These are phyloP conservation scores for Picea engelmannii DNA, from an alignment of 83 land plant genomes.

Conservation along the genomic window DNA sequence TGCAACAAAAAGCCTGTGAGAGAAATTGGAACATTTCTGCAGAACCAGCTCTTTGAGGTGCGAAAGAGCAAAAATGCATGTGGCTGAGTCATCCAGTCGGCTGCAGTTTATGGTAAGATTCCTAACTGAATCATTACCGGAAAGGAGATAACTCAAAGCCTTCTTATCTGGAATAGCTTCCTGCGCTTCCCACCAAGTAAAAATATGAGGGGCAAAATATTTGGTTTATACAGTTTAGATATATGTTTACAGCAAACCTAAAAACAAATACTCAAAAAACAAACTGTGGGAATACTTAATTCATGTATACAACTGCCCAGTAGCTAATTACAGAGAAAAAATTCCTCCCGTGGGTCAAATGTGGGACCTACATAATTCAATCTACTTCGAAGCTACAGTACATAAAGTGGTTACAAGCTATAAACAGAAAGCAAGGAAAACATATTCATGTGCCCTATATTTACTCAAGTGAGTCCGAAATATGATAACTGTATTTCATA, in stretches of 20 bases:
- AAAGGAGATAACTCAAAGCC: constrained; percentile 24
- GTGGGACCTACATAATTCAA: too few relatives aligned
- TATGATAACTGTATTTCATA: neutral
- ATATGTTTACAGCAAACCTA: neutral
- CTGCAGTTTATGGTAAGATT: constrained; percentile 53
- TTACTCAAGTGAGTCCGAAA: neutral
- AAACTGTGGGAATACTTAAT: too few relatives aligned
- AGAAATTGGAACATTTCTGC: constrained; percentile 35
- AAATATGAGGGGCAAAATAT: too few relatives aligned
- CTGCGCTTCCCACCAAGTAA: too few relatives aligned
- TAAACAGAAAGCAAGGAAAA: neutral
- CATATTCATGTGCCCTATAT: neutral
- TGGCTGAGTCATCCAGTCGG: constrained; percentile 38
- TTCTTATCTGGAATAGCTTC: too few relatives aligned
- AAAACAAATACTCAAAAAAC: neutral
- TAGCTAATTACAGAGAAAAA: too few relatives aligned
- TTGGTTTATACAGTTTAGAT: neutral
- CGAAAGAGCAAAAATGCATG: constrained; percentile 25
- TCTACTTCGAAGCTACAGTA: too few relatives aligned
- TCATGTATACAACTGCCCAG: too few relatives aligned
- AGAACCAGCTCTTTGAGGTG: constrained; percentile 45
- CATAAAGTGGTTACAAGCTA: too few relatives aligned
- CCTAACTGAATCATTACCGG: constrained; percentile 21
- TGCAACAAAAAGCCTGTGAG: constrained; percentile 35
- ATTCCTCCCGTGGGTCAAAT: too few relatives aligned